These are phyloP conservation scores for Hyphochytrium catenoides DNA, from an alignment of 352 stramenopile genomes.

Conservation along the genomic window DNA sequence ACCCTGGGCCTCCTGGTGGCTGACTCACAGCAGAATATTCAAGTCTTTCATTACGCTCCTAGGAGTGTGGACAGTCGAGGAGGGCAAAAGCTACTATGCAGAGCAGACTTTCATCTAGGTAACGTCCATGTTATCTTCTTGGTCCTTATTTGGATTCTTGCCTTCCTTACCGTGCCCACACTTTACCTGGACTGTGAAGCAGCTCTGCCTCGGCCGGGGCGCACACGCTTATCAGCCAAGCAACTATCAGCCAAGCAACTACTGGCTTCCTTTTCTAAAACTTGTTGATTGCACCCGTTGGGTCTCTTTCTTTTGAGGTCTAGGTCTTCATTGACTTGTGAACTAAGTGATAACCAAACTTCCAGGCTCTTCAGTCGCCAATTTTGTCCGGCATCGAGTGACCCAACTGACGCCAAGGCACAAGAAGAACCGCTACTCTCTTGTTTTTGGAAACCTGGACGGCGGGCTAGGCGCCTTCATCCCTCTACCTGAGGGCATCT, in stretches of 20 bases:
- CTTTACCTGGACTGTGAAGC: too few species aligned
- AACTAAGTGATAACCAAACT: too few species aligned
- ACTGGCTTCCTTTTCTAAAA: too few species aligned
- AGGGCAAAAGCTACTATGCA: conserved; percentile 43
- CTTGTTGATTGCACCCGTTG: too few species aligned
- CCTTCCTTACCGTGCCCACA: too few species aligned
- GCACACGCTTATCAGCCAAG: too few species aligned
- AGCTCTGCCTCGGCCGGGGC: too few species aligned
- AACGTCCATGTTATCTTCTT: conserved; percentile 44
- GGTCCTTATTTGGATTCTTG: conserved; percentile 35
- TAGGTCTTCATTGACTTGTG: too few species aligned
- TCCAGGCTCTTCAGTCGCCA: too few species aligned
- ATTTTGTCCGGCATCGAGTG: background rate
- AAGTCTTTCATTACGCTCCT: conserved; percentile 56
- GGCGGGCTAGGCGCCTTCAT: conserved; percentile 40
- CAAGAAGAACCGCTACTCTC: conserved; percentile 8
- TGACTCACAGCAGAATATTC: conserved; percentile 57
- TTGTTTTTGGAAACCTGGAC: conserved; percentile 46
- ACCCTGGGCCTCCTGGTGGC: conserved; percentile 18
- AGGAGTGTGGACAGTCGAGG: conserved; percentile 56
- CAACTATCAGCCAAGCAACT: too few species aligned
- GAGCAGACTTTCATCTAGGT: conserved; percentile 51
- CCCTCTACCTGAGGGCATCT: conserved; percentile 42
- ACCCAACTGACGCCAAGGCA: background rate
- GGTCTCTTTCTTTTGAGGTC: too few species aligned